Percentiles rank a stretch among this genome's conserved stretches.
Evolutionary conservation across 306 rosid genomes (phyloP).

Genomic region (Cucurbita maxima): DNA sequence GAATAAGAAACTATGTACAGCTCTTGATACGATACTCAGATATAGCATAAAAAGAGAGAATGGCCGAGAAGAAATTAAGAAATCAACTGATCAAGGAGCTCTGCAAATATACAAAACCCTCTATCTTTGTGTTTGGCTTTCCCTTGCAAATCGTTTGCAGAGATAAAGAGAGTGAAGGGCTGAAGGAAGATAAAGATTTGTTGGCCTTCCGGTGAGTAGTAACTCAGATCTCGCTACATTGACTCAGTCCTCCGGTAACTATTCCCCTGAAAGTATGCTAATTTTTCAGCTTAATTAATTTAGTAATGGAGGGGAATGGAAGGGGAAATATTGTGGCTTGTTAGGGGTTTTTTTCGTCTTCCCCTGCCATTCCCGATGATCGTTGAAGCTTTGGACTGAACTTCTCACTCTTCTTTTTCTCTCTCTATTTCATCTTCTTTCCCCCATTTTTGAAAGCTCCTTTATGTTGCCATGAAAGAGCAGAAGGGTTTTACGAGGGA

Average conservation of each 20-base stretch:
- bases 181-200: background rate
- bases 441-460: background rate
- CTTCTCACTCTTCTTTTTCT: background rate
- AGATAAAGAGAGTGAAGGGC: background rate
- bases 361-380: background rate
- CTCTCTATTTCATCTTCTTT: background rate
- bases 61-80: too few species aligned
- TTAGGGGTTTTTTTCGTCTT: background rate
- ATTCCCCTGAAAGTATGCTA: conserved; percentile 1
- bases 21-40: too few species aligned
- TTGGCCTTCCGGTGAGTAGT: background rate
- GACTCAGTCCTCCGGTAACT: conserved; percentile 9
- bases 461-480: background rate
- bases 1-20: too few species aligned
- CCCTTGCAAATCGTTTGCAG: too few species aligned
- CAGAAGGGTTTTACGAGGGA: conserved; percentile 2
- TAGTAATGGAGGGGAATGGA: background rate
- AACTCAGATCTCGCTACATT: conserved; percentile 9
- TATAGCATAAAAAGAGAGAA: too few species aligned
- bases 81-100: too few species aligned
- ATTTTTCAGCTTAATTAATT: background rate
- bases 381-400: background rate
- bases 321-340: background rate
- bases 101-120: too few species aligned
- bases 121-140: too few species aligned